A percentile compares a stretch with the other conserved stretches of the same genome.
phyloP scores from a whole-genome alignment of 352 stramenopile genomes.

The Globisporangium alternatum region DNA sequence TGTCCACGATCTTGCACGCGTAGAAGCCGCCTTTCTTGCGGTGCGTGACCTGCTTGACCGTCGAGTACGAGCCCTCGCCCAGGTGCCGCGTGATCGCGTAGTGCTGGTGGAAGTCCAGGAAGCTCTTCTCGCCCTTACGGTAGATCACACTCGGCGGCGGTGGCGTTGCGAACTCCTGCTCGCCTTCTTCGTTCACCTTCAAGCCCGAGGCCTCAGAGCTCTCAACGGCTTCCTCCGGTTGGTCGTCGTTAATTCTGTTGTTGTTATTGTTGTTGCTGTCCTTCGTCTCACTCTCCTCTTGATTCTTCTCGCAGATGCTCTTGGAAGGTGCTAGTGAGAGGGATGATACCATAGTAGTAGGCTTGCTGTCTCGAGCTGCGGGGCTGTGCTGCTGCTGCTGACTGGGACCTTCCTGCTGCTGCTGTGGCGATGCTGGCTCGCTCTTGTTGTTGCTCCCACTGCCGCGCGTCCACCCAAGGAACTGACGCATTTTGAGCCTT shows the following conservation, averaged over 20 bases:
- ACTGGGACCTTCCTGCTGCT: constrained; percentile 17
- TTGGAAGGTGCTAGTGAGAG: background rate
- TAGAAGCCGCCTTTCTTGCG: constrained; percentile 68
- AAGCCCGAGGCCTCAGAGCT: background rate
- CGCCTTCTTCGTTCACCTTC: background rate
- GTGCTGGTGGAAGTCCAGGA: constrained; percentile 80
- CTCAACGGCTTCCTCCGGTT: background rate
- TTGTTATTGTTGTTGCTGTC: background rate
- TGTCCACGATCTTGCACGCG: constrained; percentile 87
- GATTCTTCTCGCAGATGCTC: background rate
- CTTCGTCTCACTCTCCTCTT: background rate
- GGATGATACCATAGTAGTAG: background rate
- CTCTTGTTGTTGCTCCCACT: constrained; percentile 23
- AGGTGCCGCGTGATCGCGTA: constrained; percentile 79
- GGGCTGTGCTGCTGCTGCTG: constrained; percentile 2
- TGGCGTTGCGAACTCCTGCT: constrained; percentile 4
- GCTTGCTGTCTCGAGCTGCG: background rate
- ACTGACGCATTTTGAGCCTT: constrained; percentile 43
- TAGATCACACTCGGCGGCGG: constrained; percentile 38
- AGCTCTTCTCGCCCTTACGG: constrained; percentile 77
- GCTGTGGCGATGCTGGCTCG: constrained; percentile 16
- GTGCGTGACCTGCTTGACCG: constrained; percentile 85
- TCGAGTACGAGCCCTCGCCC: constrained; percentile 87
- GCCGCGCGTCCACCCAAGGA: constrained; percentile 34
- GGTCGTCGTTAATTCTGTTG: background rate